Percentiles rank a stretch among this genome's conserved stretches.
Conservation (phyloP, 176 grass and related monocot species). For the Juncus inflexus region DNA sequence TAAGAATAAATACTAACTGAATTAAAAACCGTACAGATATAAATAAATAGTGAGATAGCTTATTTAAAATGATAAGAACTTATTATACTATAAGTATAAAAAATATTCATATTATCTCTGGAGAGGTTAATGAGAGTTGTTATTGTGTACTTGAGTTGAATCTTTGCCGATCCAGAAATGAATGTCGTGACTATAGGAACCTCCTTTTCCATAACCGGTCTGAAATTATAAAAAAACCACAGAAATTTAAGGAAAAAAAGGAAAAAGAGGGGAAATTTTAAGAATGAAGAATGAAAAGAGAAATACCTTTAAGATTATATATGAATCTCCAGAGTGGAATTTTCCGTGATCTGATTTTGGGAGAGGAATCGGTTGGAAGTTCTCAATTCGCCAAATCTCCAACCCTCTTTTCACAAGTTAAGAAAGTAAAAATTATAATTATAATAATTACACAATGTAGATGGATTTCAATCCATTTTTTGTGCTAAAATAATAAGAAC, state of each 20-base stretch:
- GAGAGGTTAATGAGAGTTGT: too few species aligned
- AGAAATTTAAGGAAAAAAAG: neutral
- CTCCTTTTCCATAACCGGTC: conserved; percentile 33
- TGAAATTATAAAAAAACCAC: conserved; percentile 5
- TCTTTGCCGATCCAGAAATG: conserved; percentile 55
- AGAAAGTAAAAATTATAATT: conserved; percentile 10
- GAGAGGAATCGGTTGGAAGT: conserved; percentile 40
- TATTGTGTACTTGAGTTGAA: conserved; percentile 39
- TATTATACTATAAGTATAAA: too few species aligned
- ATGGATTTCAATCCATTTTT: conserved; percentile 5
- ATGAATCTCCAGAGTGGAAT: conserved; percentile 48
- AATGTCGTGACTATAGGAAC: conserved; percentile 53
- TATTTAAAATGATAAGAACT: too few species aligned
- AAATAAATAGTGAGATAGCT: too few species aligned
- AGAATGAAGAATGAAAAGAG: conserved; percentile 5
- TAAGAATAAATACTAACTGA: too few species aligned
- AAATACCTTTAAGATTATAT: conserved; percentile 44
- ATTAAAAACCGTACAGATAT: too few species aligned
- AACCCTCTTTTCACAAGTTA: conserved; percentile 32
- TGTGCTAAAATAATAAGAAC: conserved; percentile 1
- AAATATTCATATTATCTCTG: too few species aligned
- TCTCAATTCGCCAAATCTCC: conserved; percentile 54
- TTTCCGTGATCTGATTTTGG: conserved; percentile 49
- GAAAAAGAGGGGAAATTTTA: neutral
- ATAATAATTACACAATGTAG: neutral